Conservation (phyloP, 1,284 basidiomycete species). For the Puccinia novopanici region DNA sequence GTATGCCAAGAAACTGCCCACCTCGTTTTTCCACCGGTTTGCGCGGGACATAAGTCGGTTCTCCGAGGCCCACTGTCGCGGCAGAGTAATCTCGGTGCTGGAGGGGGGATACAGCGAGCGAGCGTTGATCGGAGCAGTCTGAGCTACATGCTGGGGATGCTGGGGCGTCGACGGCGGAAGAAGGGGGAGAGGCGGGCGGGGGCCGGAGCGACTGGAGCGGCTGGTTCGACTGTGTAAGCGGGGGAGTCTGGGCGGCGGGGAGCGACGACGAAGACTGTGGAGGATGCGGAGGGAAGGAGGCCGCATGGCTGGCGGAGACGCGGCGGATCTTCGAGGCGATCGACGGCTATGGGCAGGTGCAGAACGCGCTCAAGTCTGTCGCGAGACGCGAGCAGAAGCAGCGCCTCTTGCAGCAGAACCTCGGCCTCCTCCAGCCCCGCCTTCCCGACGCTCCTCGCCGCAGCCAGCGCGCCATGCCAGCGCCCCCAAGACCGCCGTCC, state of each 20-base stretch:
- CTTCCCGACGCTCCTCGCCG: conserved; percentile 1
- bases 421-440: not conserved
- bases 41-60: conserved; percentile 56
- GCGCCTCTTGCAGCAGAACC: not conserved
- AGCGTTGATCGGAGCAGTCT: conserved; percentile 55
- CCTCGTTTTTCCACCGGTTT: conserved; percentile 57
- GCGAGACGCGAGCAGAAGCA: conserved; percentile 9
- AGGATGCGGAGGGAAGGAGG: not conserved
- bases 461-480: conserved; percentile 12
- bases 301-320: conserved; percentile 3
- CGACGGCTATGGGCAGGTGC: conserved; percentile 7
- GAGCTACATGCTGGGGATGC: conserved; percentile 37
- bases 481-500: not conserved
- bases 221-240: not conserved
- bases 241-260: not conserved
- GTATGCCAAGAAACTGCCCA: conserved; percentile 58
- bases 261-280: not conserved
- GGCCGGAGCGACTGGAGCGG: not conserved
- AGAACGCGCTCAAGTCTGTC: not conserved
- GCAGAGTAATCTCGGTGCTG: conserved; percentile 56
- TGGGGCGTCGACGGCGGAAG: not conserved
- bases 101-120: conserved; percentile 59
- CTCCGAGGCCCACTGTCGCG: conserved; percentile 54
- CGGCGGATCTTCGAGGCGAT: conserved; percentile 19
- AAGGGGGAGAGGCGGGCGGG: not conserved